These are phyloP conservation scores for Oxyria digyna DNA, from an alignment of 148 eudicot genomes.

Conservation along the genomic window DNA sequence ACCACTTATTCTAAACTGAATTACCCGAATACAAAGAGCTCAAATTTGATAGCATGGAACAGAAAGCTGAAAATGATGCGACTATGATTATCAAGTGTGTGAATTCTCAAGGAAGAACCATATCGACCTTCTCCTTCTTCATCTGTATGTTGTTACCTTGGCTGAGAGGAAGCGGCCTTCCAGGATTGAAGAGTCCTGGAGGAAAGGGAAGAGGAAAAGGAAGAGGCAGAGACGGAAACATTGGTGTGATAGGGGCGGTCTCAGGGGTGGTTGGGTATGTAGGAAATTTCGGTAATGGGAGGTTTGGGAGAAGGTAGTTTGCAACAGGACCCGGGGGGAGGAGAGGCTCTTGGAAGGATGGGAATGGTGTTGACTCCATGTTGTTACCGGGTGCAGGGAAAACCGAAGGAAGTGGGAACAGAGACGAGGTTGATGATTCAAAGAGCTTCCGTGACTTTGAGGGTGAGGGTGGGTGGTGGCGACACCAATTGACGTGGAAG, in stretches of 20 bases:
- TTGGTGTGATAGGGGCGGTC: not conserved
- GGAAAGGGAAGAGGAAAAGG: not conserved
- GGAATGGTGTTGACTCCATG: not conserved
- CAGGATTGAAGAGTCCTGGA: not conserved
- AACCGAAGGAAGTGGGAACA: not conserved
- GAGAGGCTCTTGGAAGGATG: slow-evolving; percentile 8
- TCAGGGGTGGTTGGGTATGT: not conserved
- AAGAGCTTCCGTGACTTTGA: not conserved
- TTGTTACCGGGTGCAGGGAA: not conserved
- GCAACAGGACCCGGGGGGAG: not conserved
- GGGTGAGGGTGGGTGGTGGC: not conserved
- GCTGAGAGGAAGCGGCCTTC: not conserved
- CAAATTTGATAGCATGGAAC: not conserved
- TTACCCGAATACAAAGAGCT: not conserved
- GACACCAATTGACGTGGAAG: not conserved
- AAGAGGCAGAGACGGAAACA: slow-evolving; percentile 3
- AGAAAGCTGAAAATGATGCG: not conserved
- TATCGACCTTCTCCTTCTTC: not conserved
- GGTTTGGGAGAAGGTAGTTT: slow-evolving; percentile 1
- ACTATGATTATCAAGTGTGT: not conserved
- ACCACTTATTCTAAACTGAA: not conserved
- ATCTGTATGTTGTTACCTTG: not conserved
- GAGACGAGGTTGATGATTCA: not conserved
- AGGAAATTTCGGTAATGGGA: not conserved
- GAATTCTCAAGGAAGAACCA: not conserved